Evolutionary conservation across 352 stramenopile species (phyloP).

Genomic region (Saprolegnia diclina): DNA sequence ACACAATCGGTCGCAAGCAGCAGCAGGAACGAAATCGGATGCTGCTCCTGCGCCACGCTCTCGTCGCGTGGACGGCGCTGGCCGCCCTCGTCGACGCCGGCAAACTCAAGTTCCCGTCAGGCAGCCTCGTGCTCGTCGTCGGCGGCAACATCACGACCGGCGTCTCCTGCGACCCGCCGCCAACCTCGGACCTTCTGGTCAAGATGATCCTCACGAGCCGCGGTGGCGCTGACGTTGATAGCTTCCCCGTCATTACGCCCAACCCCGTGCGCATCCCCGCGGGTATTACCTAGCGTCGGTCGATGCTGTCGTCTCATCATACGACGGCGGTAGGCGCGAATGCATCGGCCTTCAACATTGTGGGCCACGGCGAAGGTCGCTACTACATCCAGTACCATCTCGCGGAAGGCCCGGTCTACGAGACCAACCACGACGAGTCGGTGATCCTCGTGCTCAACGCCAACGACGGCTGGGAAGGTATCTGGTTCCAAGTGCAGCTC

Average conservation of each 20-base stretch:
- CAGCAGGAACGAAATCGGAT: not conserved
- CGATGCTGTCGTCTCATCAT: not conserved
- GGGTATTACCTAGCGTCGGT: not conserved
- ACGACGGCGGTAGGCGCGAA: not conserved
- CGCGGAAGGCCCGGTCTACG: constrained; percentile 3
- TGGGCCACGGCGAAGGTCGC: constrained; percentile 12
- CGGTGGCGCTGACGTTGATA: not conserved
- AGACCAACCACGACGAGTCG: constrained; percentile 23
- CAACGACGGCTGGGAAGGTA: constrained; percentile 48
- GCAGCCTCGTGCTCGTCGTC: constrained; percentile 9
- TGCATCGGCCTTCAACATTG: constrained; percentile 9
- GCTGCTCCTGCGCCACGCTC: not conserved
- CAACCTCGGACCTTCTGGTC: constrained; percentile 17
- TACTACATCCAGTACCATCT: constrained; percentile 26
- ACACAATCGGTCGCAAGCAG: not conserved
- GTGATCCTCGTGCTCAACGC: constrained; percentile 49
- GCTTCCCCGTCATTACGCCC: constrained; percentile 21
- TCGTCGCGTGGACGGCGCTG: not conserved
- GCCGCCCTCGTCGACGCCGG: not conserved
- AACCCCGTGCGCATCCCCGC: constrained; percentile 18
- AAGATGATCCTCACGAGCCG: constrained; percentile 23
- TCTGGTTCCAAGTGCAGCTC: constrained; percentile 56
- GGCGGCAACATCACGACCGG: constrained; percentile 13
- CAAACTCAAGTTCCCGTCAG: constrained; percentile 17
- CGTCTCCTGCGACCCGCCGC: constrained; percentile 16